Base-by-base conservation (phyloP, 768 basidiomycete genomes). In the Neoboletus magnificus region DNA sequence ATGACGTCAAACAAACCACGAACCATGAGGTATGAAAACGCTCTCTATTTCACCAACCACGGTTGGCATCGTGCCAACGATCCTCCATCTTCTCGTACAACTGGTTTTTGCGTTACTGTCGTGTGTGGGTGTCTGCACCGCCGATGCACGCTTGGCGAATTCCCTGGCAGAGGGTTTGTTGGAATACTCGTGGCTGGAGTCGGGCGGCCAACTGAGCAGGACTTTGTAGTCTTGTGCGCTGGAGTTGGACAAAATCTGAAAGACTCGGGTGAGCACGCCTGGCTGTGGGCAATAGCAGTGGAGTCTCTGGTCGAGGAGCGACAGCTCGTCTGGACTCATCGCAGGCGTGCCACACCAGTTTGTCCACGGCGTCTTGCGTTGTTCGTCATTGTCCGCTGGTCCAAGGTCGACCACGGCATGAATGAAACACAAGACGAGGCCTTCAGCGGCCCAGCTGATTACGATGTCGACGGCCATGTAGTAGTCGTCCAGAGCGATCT, bases 381-480 rank as follows among this genome's bases (percentile, higher is more conserved):
- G 71, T 69, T 91, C 88, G 70, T 91, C 86, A 63, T 91, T 89
- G 76, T 92, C 89, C 11, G 72, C 74, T 49, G 80, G 77, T 15
- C 71, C 78, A 55, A 89, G 79, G 78, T 93, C 90, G 56, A 83
- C 82, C 32, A 84, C 83, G 40, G 91, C 91, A 64, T 94, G 91
- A 47, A 93, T 82, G 76, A 94, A 94, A 71, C 91, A 93, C 33
- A 94, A 78, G 56, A 93, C 89, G 66, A 94, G 82, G 55, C 85
- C 87, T 57, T 93, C 88, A 16, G 89, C 89, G 48, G 89, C 91
- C 83, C 86, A 89, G 71, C 92, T 94, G 67, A 92, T 88, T 64
- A 93, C 91, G 65, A 94, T 84, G 73, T 94, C 91, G 56, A 90
- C 87, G 6, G 86, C 85, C 83, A 93, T 86, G 71, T 92, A 93